Evolutionary conservation across 768 basidiomycete genomes (phyloP).

Genomic region (Epithele typhae): DNA sequence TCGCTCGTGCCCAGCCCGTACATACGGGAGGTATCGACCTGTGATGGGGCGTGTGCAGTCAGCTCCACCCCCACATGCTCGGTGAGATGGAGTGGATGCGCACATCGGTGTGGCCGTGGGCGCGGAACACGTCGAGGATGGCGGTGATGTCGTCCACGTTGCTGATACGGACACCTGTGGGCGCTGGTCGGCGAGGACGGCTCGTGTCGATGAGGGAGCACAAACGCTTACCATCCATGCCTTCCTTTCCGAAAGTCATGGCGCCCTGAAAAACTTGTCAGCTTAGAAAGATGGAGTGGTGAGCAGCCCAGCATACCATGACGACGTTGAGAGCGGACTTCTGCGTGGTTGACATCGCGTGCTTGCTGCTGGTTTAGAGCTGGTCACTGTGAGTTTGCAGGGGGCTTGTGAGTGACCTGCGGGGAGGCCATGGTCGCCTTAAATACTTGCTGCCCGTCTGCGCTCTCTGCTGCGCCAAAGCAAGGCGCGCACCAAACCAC

Average conservation of each 20-base stretch:
- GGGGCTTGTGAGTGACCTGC: no score
- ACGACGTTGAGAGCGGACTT: slow-evolving; percentile 45
- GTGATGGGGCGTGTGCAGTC: not conserved
- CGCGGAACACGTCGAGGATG: slow-evolving; percentile 49
- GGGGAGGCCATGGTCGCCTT: no score
- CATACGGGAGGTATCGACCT: slow-evolving; percentile 27
- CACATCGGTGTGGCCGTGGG: slow-evolving; percentile 53
- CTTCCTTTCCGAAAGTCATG: slow-evolving; percentile 49
- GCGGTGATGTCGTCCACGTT: slow-evolving; percentile 43
- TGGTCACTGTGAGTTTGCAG: no score
- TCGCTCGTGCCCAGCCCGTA: slow-evolving; percentile 30
- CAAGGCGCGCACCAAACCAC: no score
- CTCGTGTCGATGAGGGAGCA: not conserved
- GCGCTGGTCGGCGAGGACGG: slow-evolving; percentile 1
- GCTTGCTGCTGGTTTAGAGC: no score
- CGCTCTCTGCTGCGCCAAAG: no score
- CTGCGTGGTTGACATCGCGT: slow-evolving; percentile 22
- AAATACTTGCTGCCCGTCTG: no score
- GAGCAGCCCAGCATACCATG: slow-evolving; percentile 33
- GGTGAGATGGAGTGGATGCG: no score
- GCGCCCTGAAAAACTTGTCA: slow-evolving; percentile 34
- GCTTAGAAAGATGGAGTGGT: not conserved
- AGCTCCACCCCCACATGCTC: no score
- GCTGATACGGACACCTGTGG: slow-evolving; percentile 38
- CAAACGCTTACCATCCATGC: slow-evolving; percentile 32